Base-by-base conservation (phyloP, 2,329 filamentous ascomycete species). In the Colletotrichum phormii region DNA sequence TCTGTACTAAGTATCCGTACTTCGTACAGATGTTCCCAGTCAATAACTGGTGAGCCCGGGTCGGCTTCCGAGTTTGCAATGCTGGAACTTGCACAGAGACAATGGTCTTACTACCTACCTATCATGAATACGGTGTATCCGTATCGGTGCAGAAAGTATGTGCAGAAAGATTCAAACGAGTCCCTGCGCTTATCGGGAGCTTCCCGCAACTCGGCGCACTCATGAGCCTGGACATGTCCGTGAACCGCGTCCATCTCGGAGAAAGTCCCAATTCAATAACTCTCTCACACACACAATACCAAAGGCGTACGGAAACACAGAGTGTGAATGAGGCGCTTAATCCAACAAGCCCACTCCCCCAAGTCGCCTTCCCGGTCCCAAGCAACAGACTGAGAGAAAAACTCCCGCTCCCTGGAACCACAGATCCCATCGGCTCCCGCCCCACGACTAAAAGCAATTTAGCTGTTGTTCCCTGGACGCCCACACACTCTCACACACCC, bases 371-470 rank as follows among this genome's bases (percentile, higher is more conserved):
- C 24, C n/a, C 35, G 42, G 57, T 64, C 33, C 59, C 46, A 37
- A 71, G 49, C 46, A 31, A 51, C 51, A 69, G 37, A 22, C 42
- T n/a, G 42, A n/a, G 42, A 49, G 31, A 46, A 37, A 51, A 22
- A 24, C 33, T 62, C 51, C 69, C 65, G 64, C 65, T 63, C 29
- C 37, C 49, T 64, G 64, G 53, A 72, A 70, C 65, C 59, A 65
- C 53, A 72, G 69, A 72, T 70, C 51, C 42, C 63, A 67, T 62
- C 68, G 63, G 68, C 24, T 63, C 37, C 53, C 64, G 55, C 35
- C 55, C 68, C 55, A 37, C 61, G 53, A 35, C 61, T 35, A 46
- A 62, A 49, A 24, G 42, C 49, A 35, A 46, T 53, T 55, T 59
- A 61, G 58, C 26, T 64, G 37, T 4, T 18, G 37, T 53, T 37